phyloP scores from a whole-genome alignment of 2,329 filamentous ascomycete species.

The Aspergillus amoenus region DNA sequence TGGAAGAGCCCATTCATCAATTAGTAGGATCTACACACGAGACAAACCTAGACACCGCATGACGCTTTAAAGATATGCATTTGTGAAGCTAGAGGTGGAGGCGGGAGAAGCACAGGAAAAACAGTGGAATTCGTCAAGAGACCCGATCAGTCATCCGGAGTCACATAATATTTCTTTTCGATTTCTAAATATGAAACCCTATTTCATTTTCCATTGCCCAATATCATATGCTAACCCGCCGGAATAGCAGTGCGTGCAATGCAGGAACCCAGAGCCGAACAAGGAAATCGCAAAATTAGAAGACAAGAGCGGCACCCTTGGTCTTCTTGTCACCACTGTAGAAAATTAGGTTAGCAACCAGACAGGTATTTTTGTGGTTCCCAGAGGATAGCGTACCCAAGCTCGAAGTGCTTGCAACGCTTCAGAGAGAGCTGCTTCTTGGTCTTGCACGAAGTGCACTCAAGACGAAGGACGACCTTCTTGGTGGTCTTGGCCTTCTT shows the following conservation, averaged over 20 bases:
- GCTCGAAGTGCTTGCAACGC: slow-evolving; percentile 99
- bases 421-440: slow-evolving; percentile 98
- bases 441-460: slow-evolving; percentile 97
- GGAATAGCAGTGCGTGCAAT: slow-evolving; percentile 37
- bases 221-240: slow-evolving; percentile 38
- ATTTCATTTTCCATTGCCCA: slow-evolving; percentile 44
- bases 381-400: slow-evolving; percentile 69
- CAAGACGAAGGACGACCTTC: slow-evolving; percentile 98
- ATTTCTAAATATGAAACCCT: slow-evolving; percentile 42
- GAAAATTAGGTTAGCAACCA: slow-evolving; percentile 43
- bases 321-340: slow-evolving; percentile 99
- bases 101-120: neutral
- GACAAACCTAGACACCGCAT: neutral
- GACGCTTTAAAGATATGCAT: neutral
- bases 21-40: neutral
- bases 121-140: slow-evolving; percentile 21
- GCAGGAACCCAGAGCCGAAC: slow-evolving; percentile 44
- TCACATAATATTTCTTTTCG: slow-evolving; percentile 36
- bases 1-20: neutral
- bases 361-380: no score
- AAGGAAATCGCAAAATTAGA: slow-evolving; percentile 68
- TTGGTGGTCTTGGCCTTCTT: slow-evolving; percentile 99
- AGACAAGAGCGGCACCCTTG: slow-evolving; percentile 99
- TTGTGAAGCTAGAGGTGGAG: neutral
- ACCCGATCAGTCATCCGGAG: slow-evolving; percentile 33